phyloP scores from a whole-genome alignment of 495 filamentous ascomycete species.

The Cercophora samala region DNA sequence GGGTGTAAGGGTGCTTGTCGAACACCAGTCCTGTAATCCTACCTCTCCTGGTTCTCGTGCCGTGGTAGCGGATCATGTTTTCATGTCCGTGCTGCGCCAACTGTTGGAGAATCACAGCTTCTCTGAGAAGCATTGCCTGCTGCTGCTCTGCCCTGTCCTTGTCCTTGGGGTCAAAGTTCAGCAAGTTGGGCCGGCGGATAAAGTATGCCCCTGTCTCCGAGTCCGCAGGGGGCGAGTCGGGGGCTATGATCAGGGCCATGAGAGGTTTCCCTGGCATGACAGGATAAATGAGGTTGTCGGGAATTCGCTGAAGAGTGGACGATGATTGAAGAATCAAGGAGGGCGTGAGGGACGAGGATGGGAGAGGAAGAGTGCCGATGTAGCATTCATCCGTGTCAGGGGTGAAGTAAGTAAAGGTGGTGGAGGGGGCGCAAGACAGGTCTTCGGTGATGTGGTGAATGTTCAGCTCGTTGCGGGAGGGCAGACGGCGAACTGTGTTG shows the following conservation, averaged over 20 bases:
- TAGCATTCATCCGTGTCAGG: background rate
- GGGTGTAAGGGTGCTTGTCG: background rate
- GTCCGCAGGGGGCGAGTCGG: background rate
- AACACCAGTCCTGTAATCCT: background rate
- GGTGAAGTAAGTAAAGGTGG: constrained; percentile 1
- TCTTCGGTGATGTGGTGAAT: background rate
- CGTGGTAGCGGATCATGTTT: constrained; percentile 1
- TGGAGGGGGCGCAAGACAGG: background rate
- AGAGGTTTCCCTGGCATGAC: background rate
- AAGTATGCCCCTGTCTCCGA: background rate
- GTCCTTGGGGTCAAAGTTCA: background rate
- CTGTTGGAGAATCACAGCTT: background rate
- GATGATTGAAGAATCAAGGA: background rate
- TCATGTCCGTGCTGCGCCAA: background rate
- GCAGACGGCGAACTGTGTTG: background rate
- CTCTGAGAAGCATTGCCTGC: background rate
- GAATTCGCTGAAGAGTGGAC: background rate
- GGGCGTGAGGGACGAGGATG: background rate
- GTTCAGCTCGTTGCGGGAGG: background rate
- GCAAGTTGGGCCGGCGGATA: background rate
- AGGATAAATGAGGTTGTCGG: background rate
- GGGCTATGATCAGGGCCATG: background rate
- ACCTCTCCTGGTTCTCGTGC: background rate
- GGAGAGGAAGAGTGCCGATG: background rate
- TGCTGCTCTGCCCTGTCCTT: background rate